Conservation (phyloP, 2,329 filamentous ascomycete genomes). For the Aureobasidium namibiae region DNA sequence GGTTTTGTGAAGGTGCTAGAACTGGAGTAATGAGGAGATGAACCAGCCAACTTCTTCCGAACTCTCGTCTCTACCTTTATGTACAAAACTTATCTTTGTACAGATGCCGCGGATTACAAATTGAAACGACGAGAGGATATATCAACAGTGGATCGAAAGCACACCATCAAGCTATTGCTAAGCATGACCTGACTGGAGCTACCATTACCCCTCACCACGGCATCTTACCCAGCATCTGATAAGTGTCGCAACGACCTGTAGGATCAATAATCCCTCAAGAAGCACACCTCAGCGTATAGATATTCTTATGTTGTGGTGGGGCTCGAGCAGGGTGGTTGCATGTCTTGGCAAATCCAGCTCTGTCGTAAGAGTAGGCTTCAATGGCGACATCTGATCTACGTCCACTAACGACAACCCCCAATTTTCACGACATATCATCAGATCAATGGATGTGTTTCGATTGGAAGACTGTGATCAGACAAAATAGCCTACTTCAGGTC, state of each 20-base stretch:
- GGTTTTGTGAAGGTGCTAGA: neutral
- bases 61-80: neutral
- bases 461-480: neutral
- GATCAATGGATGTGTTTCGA: neutral
- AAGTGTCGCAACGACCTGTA: neutral
- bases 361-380: slow-evolving; percentile 7
- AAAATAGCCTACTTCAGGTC: neutral
- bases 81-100: neutral
- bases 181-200: neutral
- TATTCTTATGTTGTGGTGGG: neutral
- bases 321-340: neutral
- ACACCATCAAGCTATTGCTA: slow-evolving; percentile 2
- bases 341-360: slow-evolving; percentile 1
- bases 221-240: neutral
- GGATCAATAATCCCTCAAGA: neutral
- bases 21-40: neutral
- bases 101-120: neutral
- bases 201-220: slow-evolving; percentile 5
- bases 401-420: neutral
- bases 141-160: neutral
- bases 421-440: neutral
- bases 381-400: slow-evolving; percentile 11
- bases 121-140: neutral
- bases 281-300: neutral
- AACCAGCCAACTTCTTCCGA: neutral